Base-by-base conservation (phyloP, 768 basidiomycete species). In the Crucibulum laeve region DNA sequence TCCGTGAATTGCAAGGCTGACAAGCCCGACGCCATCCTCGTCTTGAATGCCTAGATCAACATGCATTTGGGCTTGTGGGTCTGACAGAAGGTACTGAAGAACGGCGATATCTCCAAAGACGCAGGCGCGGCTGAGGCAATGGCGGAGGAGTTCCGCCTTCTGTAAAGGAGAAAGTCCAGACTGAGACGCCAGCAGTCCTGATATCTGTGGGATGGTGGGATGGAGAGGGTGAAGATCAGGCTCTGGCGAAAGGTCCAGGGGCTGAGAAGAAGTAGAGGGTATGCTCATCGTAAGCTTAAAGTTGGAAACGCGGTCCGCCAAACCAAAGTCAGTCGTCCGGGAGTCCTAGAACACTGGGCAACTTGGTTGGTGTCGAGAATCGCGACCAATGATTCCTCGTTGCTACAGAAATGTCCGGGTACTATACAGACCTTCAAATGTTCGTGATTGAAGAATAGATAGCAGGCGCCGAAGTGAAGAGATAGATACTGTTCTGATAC, bases 1-100 rank as follows among this genome's bases (percentile, higher is more conserved):
- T 8, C 88, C 89, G 49, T 89, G 80, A 52, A 91, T 87, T 21
- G 82, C 68, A 44, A 80, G 71, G 58, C 87, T 84, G 68, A 93
- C 73, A 48, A 92, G 67, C 19, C 86, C 82, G 35, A 91, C 70
- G 10, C 90, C 91, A 50, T 97, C 92, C 40, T 94, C 91, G 62
- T 95, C 93, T 50, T 78, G 76, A 43, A 77, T 62, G 32, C 67
- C 67, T 37, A 92, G 72, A 62, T 92, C 88, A 45, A 89, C 67
- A 54, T 71, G 76, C 7, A 68, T 58, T 57, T 84, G 87, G 4
- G 83, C 77, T 43, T 80, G 80, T 30, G 73, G 70, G 62, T 90
- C 84, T 25, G 72, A 65, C 39, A 92, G 70, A 42, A 92, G 75
- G 58, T 80, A 83, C 34, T 85, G 82, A 28, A 92, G 69, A 44